Evolutionary conservation across 495 filamentous ascomycete genomes (phyloP), one percentile per base, ranked within the genome.

Genomic region (Immersiella caudata): DNA sequence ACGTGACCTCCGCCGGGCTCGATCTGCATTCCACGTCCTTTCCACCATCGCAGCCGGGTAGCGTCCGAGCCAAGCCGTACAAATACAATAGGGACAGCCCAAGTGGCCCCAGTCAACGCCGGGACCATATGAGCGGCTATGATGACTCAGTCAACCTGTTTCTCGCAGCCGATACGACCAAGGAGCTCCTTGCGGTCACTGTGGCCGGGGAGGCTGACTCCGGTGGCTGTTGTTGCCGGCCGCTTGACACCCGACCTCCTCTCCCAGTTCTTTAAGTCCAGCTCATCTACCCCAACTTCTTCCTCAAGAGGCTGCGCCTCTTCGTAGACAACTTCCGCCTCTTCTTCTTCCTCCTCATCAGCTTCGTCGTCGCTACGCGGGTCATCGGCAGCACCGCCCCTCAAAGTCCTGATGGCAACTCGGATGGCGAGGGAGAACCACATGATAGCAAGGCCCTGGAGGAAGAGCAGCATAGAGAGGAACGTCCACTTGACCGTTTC

Each of bases 371-470:
- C 94, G 74, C 92, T 96, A 59, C 94, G 88, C 29, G 85, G 84
- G 72, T 98, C 94, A 62, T 96, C 94, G 25, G 94, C 93, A 27
- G 86, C 83, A n/a, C 86, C 85, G 26, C 92, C 93, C 56, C 81
- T 85, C 20, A 97, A 71, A 1, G 97, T 91, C 33, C 86, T 87
- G 60, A 88, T 80, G 21, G 93, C 94, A 0, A 98, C 91, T 26
- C 86, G 85, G 27, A 92, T 73, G 72, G 97, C 96, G 88, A 97
- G 90, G 71, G 80, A 85, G 75, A 97, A 96, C 94, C 94, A 98
- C 70, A 94, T 82, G 35, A 97, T 80, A 20, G 90, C 91, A 33
- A 98, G 81, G 9, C 83, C 80, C 76, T 97, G 93, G n/a, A 98
- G 79, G 46, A 87, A 84, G 18, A 96, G 80, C 18, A 98, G 84